Evolutionary conservation across 352 stramenopile species (phyloP), one percentile per base, ranked within the genome.

Genomic region (Pythium guiyangense): DNA sequence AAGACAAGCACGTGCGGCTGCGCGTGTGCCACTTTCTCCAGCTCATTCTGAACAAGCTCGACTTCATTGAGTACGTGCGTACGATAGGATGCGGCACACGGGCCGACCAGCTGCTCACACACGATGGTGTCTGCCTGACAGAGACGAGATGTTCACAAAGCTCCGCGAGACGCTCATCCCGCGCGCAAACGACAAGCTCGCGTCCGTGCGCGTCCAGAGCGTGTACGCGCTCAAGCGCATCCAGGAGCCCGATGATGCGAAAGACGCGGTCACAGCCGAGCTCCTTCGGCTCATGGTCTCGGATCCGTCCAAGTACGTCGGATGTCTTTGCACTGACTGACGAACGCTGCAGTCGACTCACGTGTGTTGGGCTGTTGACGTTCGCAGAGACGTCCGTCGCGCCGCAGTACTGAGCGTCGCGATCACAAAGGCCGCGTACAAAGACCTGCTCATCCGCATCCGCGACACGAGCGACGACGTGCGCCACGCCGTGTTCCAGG

Each of bases 391-490:
- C 46, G 81, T 93, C 11, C 74, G 83, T 6, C 82, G 88, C 54
- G 78, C 75, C 1, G 80, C 80, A 10, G 52, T 88, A 17, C 54
- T 71, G 9, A 88, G 70, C 54, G 57, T 93, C n/a, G 62, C 61
- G 4, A 54, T 86, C 37, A 82, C 63, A 2, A 55, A 66, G n/a
- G 54, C 70, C 17, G 60, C 70, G 22, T 84, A 79, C 49, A 56
- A 69, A 11, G 74, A 88, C 25, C 53, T 93, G 26, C 63, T 90
- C 8, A 69, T 89, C n/a, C 83, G 83, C n/a, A 80, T 88, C n/a
- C 80, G 83, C 17, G 83, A 93, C 49, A 64, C 73, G 6, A 88
- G 64, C 54, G 74, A 86, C 47, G 80, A 90, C 25, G 80, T 93
- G 15, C 83, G 83, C 2, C 61, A 71, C 29, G 70, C 75, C 12